Evolutionary conservation across 345 rosid genomes (phyloP).

Genomic region (Dipteronia sinensis): DNA sequence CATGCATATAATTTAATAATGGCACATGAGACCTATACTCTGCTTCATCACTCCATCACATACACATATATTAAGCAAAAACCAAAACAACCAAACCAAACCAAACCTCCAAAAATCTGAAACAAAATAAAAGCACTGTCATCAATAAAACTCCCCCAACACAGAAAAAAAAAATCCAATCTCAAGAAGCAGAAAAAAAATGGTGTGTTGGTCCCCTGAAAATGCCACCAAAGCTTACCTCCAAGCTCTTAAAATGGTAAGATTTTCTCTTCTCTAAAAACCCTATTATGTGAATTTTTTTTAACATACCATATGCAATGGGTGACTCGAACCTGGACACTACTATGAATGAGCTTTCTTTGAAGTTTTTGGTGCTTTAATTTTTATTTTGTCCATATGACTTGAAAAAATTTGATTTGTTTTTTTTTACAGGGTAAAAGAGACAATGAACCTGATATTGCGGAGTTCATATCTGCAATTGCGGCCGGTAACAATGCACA

Average conservation of each 20-base stretch:
- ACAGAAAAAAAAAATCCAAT: neutral
- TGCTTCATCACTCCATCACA: neutral
- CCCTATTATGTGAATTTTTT: no score
- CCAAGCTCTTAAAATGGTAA: conserved; percentile 49
- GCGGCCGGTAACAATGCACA: conserved; percentile 59
- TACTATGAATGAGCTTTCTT: no score
- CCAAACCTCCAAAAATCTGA: neutral
- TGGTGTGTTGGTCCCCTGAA: conserved; percentile 59
- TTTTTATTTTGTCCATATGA: no score
- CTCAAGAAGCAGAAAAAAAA: neutral
- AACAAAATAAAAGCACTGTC: neutral
- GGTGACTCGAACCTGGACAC: no score
- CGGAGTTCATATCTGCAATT: conserved; percentile 61
- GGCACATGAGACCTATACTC: neutral
- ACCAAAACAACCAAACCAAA: neutral
- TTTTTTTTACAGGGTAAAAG: conserved; percentile 34
- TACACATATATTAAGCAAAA: neutral
- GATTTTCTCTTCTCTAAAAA: neutral
- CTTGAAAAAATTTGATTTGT: no score
- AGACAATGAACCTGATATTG: conserved; percentile 48
- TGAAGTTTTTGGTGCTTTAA: no score
- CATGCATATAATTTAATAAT: no score
- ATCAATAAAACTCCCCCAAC: neutral
- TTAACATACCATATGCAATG: no score
- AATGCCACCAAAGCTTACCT: conserved; percentile 64